A percentile compares a stretch with the other conserved stretches of the same genome.
Evolutionary conservation across 1,284 basidiomycete species (phyloP).

Genomic region (Rhodotorula sp.): DNA sequence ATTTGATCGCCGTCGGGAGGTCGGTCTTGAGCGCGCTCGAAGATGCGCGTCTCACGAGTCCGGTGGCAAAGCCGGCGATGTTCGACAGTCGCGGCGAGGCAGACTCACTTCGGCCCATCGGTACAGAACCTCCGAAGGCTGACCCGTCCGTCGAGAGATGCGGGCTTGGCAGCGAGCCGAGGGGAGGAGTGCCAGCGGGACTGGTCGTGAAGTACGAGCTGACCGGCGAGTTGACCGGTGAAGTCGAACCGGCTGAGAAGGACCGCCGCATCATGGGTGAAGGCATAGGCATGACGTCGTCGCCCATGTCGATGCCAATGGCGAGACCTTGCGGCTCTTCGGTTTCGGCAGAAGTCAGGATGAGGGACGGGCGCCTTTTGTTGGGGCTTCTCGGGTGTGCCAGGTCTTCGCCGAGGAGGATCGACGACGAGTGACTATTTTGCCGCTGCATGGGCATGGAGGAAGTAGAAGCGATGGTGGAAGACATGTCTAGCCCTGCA

Average conservation of each 20-base stretch:
- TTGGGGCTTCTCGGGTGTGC: background rate
- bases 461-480: background rate
- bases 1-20: constrained; percentile 23
- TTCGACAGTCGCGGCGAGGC: constrained; percentile 32
- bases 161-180: constrained; percentile 20
- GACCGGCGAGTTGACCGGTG: constrained; percentile 5
- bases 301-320: constrained; percentile 20
- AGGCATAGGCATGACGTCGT: background rate
- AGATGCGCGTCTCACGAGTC: constrained; percentile 36
- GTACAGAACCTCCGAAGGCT: constrained; percentile 1
- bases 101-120: constrained; percentile 20
- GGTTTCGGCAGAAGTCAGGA: constrained; percentile 31
- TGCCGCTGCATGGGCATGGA: constrained; percentile 3
- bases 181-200: constrained; percentile 23
- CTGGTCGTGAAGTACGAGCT: constrained; percentile 23
- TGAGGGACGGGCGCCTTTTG: constrained; percentile 34
- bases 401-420: constrained; percentile 32
- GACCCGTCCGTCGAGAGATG: constrained; percentile 15
- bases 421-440: constrained; percentile 14
- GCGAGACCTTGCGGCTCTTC: constrained; percentile 33
- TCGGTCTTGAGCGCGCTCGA: constrained; percentile 24
- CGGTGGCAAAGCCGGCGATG: constrained; percentile 35
- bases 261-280: constrained; percentile 18
- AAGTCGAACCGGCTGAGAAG: constrained; percentile 23
- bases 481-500: constrained; percentile 4